Evolutionary conservation across 2,329 filamentous ascomycete genomes (phyloP).

Genomic region (Trichophyton equinum): DNA sequence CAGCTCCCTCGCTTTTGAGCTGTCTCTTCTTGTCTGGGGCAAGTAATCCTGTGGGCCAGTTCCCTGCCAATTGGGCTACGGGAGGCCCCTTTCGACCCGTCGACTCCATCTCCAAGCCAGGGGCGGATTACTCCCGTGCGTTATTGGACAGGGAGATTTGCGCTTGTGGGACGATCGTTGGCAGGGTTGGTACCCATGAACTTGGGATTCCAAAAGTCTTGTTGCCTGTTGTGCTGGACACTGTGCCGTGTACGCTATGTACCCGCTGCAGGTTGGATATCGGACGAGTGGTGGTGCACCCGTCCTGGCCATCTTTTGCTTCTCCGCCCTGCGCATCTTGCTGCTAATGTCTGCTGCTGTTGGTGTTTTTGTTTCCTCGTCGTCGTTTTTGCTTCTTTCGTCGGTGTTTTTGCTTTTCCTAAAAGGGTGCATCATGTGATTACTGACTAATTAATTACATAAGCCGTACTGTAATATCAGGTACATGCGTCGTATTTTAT

Average conservation of each 20-base stretch:
- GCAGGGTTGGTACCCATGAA: not conserved
- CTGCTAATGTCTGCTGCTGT: not conserved
- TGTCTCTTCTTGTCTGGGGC: not conserved
- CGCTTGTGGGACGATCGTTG: slow-evolving; percentile 4
- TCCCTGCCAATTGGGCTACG: not conserved
- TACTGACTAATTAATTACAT: not conserved
- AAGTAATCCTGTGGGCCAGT: not conserved
- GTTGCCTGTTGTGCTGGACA: not conserved
- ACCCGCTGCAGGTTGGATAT: not conserved
- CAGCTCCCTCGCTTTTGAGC: not conserved
- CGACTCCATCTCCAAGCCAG: not conserved
- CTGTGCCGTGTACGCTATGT: slow-evolving; percentile 2
- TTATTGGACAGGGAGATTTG: slow-evolving; percentile 2
- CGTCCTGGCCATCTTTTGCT: not conserved
- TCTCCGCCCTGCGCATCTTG: not conserved
- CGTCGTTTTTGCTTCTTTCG: not conserved
- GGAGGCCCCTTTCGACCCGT: slow-evolving; percentile 3
- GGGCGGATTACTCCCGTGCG: not conserved
- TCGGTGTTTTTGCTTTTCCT: not conserved
- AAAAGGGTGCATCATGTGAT: not conserved
- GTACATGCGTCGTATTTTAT: not conserved
- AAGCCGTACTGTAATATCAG: not conserved
- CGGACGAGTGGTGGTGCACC: not conserved
- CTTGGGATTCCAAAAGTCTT: slow-evolving; percentile 2
- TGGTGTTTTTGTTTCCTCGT: not conserved